Evolutionary conservation across 495 filamentous ascomycete genomes (phyloP).

Genomic region (Neurospora sp.): DNA sequence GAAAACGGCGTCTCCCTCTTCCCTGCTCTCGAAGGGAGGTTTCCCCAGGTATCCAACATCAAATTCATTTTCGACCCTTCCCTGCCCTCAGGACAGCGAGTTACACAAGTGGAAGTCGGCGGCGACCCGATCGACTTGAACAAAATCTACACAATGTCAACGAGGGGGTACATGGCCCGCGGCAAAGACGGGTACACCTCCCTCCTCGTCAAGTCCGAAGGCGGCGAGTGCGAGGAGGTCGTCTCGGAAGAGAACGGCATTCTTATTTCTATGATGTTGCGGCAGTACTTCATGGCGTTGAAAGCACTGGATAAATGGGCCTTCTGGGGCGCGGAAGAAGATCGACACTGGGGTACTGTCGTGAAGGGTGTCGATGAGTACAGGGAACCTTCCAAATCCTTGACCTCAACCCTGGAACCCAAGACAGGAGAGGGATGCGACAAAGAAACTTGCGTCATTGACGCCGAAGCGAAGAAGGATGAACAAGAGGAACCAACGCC

Average conservation of each 20-base stretch:
- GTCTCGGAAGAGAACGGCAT: constrained; percentile 80
- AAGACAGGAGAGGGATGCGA: background rate
- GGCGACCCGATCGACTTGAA: constrained; percentile 48
- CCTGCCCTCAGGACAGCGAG: constrained; percentile 47
- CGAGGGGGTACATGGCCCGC: constrained; percentile 74
- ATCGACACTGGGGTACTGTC: constrained; percentile 52
- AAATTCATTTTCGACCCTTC: constrained; percentile 56
- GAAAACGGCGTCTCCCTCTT: constrained; percentile 74
- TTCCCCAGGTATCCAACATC: constrained; percentile 78
- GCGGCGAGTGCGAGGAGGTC: constrained; percentile 63
- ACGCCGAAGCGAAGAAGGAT: background rate
- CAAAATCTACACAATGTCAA: constrained; percentile 57
- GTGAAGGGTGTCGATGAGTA: constrained; percentile 32
- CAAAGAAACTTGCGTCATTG: background rate
- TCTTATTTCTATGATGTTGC: constrained; percentile 70
- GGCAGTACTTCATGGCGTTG: constrained; percentile 81
- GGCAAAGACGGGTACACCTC: constrained; percentile 76
- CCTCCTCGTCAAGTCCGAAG: constrained; percentile 57
- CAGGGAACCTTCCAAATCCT: background rate
- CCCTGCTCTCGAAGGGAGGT: constrained; percentile 73
- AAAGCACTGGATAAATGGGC: constrained; percentile 71
- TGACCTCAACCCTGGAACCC: background rate
- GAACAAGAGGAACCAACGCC: background rate
- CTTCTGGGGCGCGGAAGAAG: constrained; percentile 45
- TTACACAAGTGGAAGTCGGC: constrained; percentile 51